Evolutionary conservation across 148 eudicot genomes (phyloP).

Genomic region (Chenopodium formosanum): DNA sequence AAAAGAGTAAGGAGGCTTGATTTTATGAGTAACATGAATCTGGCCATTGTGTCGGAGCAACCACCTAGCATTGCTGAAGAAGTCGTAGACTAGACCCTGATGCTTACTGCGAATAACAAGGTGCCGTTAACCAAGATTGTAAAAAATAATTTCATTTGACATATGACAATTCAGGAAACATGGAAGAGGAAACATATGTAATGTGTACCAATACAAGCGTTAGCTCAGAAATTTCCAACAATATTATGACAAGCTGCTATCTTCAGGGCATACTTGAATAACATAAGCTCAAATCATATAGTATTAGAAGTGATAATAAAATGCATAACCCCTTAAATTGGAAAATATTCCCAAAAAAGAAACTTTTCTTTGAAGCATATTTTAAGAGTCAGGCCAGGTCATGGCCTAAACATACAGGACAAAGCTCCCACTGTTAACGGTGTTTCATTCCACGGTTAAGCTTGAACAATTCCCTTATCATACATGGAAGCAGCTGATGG

Average conservation of each 20-base stretch:
- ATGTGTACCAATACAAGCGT: too few relatives aligned
- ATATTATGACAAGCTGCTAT: too few relatives aligned
- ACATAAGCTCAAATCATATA: too few relatives aligned
- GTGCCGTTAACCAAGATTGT: neutral
- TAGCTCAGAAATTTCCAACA: too few relatives aligned
- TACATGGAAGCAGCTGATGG: too few relatives aligned
- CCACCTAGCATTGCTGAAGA: constrained; percentile 23
- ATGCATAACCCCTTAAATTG: too few relatives aligned
- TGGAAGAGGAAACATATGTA: neutral
- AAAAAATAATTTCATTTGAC: too few relatives aligned
- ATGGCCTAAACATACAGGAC: neutral
- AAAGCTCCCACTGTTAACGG: neutral
- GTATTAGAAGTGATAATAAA: too few relatives aligned
- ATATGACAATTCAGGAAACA: neutral
- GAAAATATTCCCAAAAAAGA: too few relatives aligned
- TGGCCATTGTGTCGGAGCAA: neutral
- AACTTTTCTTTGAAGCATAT: too few relatives aligned
- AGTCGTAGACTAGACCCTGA: constrained; percentile 20
- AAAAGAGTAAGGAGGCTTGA: constrained; percentile 6
- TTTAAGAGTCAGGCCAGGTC: neutral
- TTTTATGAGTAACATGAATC: constrained; percentile 25
- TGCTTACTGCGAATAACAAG: constrained; percentile 17
- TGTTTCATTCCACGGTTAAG: neutral
- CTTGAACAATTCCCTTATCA: neutral
- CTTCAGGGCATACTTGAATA: too few relatives aligned